Base-by-base conservation (phyloP, 345 rosid species). In the Salix udensis region DNA sequence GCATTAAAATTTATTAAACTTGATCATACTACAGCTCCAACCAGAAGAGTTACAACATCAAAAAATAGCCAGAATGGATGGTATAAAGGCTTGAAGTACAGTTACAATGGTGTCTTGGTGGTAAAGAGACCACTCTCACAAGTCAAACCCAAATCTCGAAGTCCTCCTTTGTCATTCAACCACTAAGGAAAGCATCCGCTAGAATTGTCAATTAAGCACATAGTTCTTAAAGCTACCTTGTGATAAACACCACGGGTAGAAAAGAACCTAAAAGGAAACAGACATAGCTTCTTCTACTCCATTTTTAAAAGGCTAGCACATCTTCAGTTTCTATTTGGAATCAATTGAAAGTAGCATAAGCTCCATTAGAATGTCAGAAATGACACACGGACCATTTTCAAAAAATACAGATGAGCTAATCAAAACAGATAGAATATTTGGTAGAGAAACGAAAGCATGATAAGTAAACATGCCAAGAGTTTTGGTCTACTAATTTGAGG, bases 401-500 rank as follows among this genome's bases (percentile, higher is more conserved):
- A 0, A 46, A 46, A 46, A 3, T 13, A 13, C 5, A 11, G 16
- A 44, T 44, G 50, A 44, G 16, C 50, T 11, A 44, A 44, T 13
- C 50, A 44, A 14, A 44, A 44, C 48, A 12, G 15, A 44, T 2
- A 39, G 2, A 39, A 9, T 30, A 15, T 7, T 19, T 58, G 3
- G 19, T 55, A 16, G 61, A 14, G 24, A 37, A 55, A 76, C 13
- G 4, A 46, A 62, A 4, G 19, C 31, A 52, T 28, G 30, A 2
- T 5, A 15, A 53, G 28, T 34, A 37, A 66, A 66, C 8, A 67
- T 4, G 19, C n/a, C 23, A 1, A 52, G 36, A 21, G n/a, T 18
- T 16, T 15, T 53, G 28, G 39, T 26, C 61, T 67, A 52, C 21
- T 68, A 31, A 70, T n/a, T 73, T 75, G 74, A 74, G 58, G 62